These are phyloP conservation scores for Geotrichum siamense DNA, from an alignment of 1,139 yeast genomes.

Conservation along the genomic window DNA sequence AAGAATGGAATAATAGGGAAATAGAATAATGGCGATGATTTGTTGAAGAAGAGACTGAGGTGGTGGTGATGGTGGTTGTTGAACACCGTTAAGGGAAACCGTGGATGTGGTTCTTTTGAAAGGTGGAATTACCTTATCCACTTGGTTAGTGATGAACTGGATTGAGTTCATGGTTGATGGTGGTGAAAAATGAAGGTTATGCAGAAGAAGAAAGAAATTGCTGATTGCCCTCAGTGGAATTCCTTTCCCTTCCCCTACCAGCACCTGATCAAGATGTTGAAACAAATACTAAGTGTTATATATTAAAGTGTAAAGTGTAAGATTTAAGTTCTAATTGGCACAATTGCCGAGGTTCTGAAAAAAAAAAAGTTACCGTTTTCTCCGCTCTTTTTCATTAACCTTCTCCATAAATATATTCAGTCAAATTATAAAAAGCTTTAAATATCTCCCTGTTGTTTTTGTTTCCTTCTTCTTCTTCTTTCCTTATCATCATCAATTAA, in stretches of 20 bases:
- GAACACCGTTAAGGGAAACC: constrained; percentile 1
- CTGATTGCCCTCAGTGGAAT: too few relatives aligned
- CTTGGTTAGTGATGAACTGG: constrained; percentile 30
- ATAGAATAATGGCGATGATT: background rate
- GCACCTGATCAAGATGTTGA: too few relatives aligned
- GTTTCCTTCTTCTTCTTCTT: constrained; percentile 1
- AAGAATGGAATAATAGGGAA: background rate
- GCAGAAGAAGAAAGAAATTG: background rate
- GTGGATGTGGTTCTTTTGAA: constrained; percentile 12
- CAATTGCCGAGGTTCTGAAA: too few relatives aligned
- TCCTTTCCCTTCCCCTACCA: too few relatives aligned
- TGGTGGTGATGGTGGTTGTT: background rate
- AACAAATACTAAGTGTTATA: too few relatives aligned
- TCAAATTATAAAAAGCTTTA: background rate
- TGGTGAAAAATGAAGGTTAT: background rate
- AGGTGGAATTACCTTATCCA: constrained; percentile 28
- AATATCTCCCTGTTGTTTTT: background rate
- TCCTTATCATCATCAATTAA: background rate
- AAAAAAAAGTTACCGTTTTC: too few relatives aligned
- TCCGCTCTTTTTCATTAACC: too few relatives aligned
- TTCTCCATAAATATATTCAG: background rate
- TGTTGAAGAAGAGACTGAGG: background rate
- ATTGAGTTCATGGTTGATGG: constrained; percentile 28
- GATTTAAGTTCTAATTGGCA: too few relatives aligned
- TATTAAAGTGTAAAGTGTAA: too few relatives aligned